Base-by-base conservation (phyloP, 768 basidiomycete genomes). In the Lepiota venenata region DNA sequence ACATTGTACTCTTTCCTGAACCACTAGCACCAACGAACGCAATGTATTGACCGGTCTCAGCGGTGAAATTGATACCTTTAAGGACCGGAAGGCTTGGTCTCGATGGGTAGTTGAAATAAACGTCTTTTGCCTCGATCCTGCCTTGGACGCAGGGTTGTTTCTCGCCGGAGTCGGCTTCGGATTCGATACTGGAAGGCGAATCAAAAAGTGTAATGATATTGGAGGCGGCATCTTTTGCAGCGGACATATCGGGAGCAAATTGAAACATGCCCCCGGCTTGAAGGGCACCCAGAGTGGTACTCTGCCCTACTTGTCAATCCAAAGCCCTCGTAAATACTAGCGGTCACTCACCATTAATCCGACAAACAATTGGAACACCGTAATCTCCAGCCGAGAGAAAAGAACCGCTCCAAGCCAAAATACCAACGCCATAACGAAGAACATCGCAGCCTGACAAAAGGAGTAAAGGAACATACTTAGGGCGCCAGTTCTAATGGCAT, bases 61-160 rank as follows among this genome's bases (percentile, higher is more conserved):
- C 77, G 14, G 73, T 71, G 40, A 88, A 64, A 22, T 78, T 80
- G 36, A 94, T 70, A 37, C 80, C 85, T 40, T 85, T 82, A 50
- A 94, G 69, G 8, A 93, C 88, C 43, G 83, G 84, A 11, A 88
- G 80, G 58, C 80, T 80, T 18, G 88, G 85, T 43, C 91, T 77
- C 2, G 87, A 87, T 0, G 91, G 92, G 67, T 93, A 93, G 8
- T 85, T 78, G 78, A 94, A 93, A 59, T 82, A 78, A 27, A 94
- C 78, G 58, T 77, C 66, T 89, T 82, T 56, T 90, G 52, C 36
- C 18, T 52, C 41, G 5, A 45, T 47, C 22, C 8, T 52, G 6
- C 50, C 50, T 25, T 35, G 12, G 18, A 55, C 27, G 8, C 46
- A 42, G 7, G 37, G 12, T 12, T 47, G 2, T 32, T 58, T 64